Base-by-base conservation (phyloP, 495 filamentous ascomycete species). In the Thermothielavioides terrestris region DNA sequence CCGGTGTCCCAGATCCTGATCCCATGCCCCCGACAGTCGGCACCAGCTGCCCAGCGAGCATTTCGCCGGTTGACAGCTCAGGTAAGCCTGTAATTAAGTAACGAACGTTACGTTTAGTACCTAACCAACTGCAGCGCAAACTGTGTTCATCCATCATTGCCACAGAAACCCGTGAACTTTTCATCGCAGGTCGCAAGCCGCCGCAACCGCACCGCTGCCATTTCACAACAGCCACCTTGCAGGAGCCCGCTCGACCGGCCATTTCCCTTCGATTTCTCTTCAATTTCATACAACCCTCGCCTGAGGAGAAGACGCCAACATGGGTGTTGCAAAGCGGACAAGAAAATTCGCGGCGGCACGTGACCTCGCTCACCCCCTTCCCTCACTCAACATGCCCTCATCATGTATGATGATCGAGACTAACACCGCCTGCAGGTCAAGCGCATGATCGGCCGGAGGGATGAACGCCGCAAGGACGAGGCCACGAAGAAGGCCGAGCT, bases 401-500 rank as follows among this genome's bases (percentile, higher is more conserved):
- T n/a, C n/a, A n/a, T n/a, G n/a, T n/a, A n/a, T n/a, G n/a, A n/a
- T n/a, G n/a, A n/a, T n/a, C n/a, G n/a, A 17, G 15, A 41, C 58
- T 63, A 55, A 61, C 43, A 36, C 27, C 4, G 27, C 25, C 39
- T 38, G 48, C 37, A 77, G 77, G 77, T 83, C 41, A 85, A 83
- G 62, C 72, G 77, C 48, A 63, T 81, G 42, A 81, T 79, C 61
- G 80, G 78, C 39, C 74, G 79, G 43, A 74, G 70, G 23, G 83
- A 86, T 61, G 74, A 80, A 18, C 73, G 81, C 15, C 61, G 82
- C 47, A 80, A 80, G 56, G 67, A 67, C 27, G 81, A 83, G 35
- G 64, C 75, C 54, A 77, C 80, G 56, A 80, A 80, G 54, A 58
- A 81, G 50, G 63, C 45, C 28, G 56, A 68, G 28, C 66, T 71